Conservation (phyloP, 129 eudicot genomes). For the Flaveria brownii region DNA sequence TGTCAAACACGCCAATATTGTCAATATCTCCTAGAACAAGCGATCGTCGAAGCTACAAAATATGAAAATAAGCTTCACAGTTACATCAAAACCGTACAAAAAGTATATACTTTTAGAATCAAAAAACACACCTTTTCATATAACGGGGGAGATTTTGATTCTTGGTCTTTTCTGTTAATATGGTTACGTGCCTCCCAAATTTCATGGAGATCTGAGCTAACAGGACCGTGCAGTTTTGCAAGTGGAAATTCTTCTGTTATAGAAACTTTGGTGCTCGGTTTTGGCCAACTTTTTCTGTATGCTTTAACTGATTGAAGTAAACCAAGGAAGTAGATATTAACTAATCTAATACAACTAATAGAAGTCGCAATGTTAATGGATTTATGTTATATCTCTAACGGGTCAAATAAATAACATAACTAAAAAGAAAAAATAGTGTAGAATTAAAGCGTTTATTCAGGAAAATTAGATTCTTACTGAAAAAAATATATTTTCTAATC, state of each 20-base stretch:
- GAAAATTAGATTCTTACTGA: not conserved
- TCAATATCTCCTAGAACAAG: slow-evolving; percentile 52
- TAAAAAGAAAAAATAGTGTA: not conserved
- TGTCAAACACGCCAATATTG: slow-evolving; percentile 30
- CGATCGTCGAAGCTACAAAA: slow-evolving; percentile 85
- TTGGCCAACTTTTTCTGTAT: slow-evolving; percentile 36
- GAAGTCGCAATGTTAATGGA: not conserved
- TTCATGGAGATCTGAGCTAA: slow-evolving; percentile 58
- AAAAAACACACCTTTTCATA: slow-evolving; percentile 73
- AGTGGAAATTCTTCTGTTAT: slow-evolving; percentile 67
- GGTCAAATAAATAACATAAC: not conserved
- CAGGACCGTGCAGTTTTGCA: slow-evolving; percentile 71
- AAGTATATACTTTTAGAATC: slow-evolving; percentile 10
- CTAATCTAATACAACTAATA: not conserved
- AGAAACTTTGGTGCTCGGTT: slow-evolving; percentile 35
- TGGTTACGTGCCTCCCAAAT: slow-evolving; percentile 63
- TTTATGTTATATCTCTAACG: not conserved
- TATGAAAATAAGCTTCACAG: slow-evolving; percentile 31
- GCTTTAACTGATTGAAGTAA: slow-evolving; percentile 61
- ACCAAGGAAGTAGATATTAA: not conserved
- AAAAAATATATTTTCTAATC: not conserved
- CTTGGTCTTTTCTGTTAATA: slow-evolving; percentile 37
- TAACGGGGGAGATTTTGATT: slow-evolving; percentile 49
- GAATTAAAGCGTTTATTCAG: not conserved
- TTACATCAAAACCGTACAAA: slow-evolving; percentile 10